Evolutionary conservation across 257 asterid genomes (phyloP).

Genomic region (Solanum pimpinellifolium): DNA sequence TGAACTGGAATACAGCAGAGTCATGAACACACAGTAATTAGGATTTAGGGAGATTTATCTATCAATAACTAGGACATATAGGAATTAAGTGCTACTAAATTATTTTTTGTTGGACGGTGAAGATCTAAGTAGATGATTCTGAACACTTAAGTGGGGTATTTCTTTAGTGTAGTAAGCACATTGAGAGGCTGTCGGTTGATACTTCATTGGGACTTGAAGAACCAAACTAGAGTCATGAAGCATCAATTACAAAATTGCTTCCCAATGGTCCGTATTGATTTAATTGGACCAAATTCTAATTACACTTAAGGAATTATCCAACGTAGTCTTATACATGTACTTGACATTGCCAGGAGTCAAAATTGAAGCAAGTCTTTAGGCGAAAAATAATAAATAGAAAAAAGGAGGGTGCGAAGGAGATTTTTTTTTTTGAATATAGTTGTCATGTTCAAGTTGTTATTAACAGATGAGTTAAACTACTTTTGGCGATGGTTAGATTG

Average conservation of each 20-base stretch:
- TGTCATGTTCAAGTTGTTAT: not conserved
- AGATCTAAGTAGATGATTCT: not conserved
- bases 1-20: not conserved
- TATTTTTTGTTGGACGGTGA: not conserved
- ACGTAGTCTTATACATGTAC: not conserved
- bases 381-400: not conserved
- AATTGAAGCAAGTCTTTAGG: not conserved
- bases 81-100: not conserved
- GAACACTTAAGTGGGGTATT: not conserved
- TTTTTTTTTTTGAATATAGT: not conserved
- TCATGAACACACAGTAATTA: not conserved
- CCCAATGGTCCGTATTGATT: not conserved
- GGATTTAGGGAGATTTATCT: not conserved
- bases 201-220: not conserved
- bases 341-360: not conserved
- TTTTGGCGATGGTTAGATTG: not conserved
- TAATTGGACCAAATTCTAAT: not conserved
- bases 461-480: not conserved
- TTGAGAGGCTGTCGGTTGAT: not conserved
- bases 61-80: not conserved
- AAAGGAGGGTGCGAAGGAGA: not conserved
- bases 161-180: not conserved
- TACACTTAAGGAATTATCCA: not conserved
- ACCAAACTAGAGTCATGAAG: not conserved
- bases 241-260: not conserved